phyloP scores from a whole-genome alignment of 306 rosid genomes.

The Castanea mollissima region DNA sequence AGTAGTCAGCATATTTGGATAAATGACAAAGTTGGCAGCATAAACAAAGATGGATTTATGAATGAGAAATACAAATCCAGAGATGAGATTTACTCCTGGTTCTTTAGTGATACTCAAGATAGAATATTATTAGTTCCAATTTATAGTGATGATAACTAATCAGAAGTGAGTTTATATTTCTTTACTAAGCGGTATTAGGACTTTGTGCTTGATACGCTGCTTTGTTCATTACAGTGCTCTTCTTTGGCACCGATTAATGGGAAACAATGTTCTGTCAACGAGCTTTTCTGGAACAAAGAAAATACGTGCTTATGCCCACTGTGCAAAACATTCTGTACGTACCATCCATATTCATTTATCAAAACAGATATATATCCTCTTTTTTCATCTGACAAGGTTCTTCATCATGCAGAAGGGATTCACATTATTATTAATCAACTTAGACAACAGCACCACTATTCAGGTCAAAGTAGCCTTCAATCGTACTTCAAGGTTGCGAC shows the following conservation, averaged over 20 bases:
- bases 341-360: constrained; percentile 5
- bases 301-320: constrained; percentile 79
- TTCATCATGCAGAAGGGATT: constrained; percentile 66
- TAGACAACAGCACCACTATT: constrained; percentile 52
- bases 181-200: not conserved
- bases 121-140: too few species aligned
- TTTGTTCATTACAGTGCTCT: constrained; percentile 66
- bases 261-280: constrained; percentile 62
- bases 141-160: too few species aligned
- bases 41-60: too few species aligned
- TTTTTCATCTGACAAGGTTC: constrained; percentile 20
- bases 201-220: not conserved
- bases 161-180: too few species aligned
- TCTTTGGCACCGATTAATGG: constrained; percentile 90
- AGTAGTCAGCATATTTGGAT: too few species aligned
- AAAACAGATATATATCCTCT: not conserved
- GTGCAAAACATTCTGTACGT: constrained; percentile 87
- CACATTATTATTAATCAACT: constrained; percentile 67
- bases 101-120: too few species aligned
- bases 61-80: too few species aligned
- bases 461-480: constrained; percentile 34
- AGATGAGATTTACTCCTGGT: too few species aligned
- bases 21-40: too few species aligned
- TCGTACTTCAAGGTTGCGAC: constrained; percentile 21
- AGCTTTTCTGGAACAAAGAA: constrained; percentile 59